Base-by-base conservation (phyloP, 352 stramenopile species). In the Phytophthora europaea region DNA sequence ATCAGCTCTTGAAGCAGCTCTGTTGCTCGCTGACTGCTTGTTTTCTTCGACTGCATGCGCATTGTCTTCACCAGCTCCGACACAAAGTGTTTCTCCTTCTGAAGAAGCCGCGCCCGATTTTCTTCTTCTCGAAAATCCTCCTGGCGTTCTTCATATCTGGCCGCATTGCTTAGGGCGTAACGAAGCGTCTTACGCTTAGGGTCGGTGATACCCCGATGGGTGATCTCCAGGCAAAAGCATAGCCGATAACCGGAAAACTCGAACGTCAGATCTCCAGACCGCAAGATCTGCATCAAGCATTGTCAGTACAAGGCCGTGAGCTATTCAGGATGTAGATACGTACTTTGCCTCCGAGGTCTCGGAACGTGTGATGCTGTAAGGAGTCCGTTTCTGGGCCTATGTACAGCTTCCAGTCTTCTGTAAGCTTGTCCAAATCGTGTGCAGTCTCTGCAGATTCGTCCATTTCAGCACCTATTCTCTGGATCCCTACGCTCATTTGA, bases 11-110 rank as follows among this genome's bases (percentile, higher is more conserved):
- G 66, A 1, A 95, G 55, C 1, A 95, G 47, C 26, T 89, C 78
- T 4, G 81, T 84, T 3, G 72, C 81, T 15, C 88, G 66, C 43
- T 93, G 81, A 38, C 79, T 89, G 13, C 74, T 90, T 2, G 75
- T 88, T 40, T 88, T 78, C 57, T 90, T 89, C 0, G 82, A 73
- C 60, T 95, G 87, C 72, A 93, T 81, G 2, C 87, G 76, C 26
- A 95, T 70, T 2, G 81, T 93, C 57, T 94, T 94, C 10, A 94
- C 78, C 6, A 93, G 47, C 43, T 95, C 87, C 0, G 88, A 94
- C 0, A 94, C 70, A 36, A 93, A 81, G 38, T 94, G 85, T 3
- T 83, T 75, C 31, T 93, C 85, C 40, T 83, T 85, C 43, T 94
- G 85, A 2, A 88, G 54, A 6, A 87, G 61, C 1, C 62, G 72